Percentiles rank a stretch among this genome's conserved stretches.
phyloP scores from a whole-genome alignment of 129 eudicot species.

The Escallonia herrerae region DNA sequence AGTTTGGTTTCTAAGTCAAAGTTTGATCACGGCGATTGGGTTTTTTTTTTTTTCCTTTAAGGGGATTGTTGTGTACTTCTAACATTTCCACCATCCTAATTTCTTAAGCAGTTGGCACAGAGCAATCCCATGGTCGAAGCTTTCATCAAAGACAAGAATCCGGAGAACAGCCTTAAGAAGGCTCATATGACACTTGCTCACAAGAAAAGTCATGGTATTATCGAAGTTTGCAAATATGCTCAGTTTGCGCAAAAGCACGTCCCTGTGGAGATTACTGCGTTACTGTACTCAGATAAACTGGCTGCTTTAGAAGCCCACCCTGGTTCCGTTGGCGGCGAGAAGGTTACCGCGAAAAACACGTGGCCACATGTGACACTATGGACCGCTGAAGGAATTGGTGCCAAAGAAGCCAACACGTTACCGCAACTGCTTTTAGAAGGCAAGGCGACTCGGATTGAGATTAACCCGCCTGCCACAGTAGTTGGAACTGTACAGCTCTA shows the following conservation, averaged over 20 bases:
- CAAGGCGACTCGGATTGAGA: conserved; percentile 62
- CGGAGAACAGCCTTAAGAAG: conserved; percentile 35
- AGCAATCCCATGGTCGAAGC: conserved; percentile 40
- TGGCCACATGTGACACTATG: conserved; percentile 96
- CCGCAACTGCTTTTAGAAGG: conserved; percentile 62
- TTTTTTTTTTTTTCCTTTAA: no score
- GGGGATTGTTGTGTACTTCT: no score
- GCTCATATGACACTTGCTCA: no score
- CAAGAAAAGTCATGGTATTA: no score
- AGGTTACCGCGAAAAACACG: conserved; percentile 49
- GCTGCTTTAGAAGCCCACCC: conserved; percentile 80
- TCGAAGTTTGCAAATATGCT: conserved; percentile 74
- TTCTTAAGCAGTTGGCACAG: conserved; percentile 36
- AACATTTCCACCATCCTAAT: background rate
- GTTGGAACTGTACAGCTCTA: conserved; percentile 54
- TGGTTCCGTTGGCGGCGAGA: conserved; percentile 64
- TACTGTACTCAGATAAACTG: conserved; percentile 57
- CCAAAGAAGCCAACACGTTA: conserved; percentile 77
- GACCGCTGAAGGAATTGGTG: conserved; percentile 68
- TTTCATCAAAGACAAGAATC: conserved; percentile 43
- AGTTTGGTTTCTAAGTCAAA: no score
- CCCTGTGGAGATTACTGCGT: conserved; percentile 49
- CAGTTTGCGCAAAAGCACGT: conserved; percentile 43
- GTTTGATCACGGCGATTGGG: no score
- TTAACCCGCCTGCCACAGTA: conserved; percentile 55